Base-by-base conservation (phyloP, 805 yeast species). In the Nakazawaea populi region DNA sequence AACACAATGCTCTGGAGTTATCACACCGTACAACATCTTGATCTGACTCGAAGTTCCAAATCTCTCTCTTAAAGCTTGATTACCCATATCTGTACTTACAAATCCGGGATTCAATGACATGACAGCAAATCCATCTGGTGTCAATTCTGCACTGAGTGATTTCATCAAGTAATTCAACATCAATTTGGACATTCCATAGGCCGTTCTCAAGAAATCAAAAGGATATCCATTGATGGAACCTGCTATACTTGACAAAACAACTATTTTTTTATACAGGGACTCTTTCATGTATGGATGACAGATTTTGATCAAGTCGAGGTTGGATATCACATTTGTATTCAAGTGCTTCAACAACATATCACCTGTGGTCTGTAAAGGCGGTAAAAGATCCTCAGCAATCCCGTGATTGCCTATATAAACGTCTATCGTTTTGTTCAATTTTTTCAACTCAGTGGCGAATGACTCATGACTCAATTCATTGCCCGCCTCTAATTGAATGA, bases 41-140 rank as follows among this genome's bases (percentile, higher is more conserved):
- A 32, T 11, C 35, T 32, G 35, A 32, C 35, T 32, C 8, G 35
- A 32, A 32, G 35, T 32, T 32, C 35, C 35, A 32, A 32, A 32
- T 32, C 35, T 32, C 11, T 32, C 35, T 32, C 35, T 32, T 11
- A 32, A 32, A 11, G 42, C 53, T n/a, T 37, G 29, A 1, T 35
- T 47, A 4, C 60, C 64, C 65, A 64, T 60, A 45, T 70, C 73
- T 32, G 69, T 69, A 10, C 49, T 18, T 11, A 71, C 73, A 11
- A 60, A 36, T 39, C 76, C 75, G 0, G 76, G 76, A 49, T 67
- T 68, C 12, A 69, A n/a, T 8, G 70, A 54, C 27, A 68, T 54
- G 39, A 64, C 60, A 10, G 27, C 7, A 12, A 38, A 18, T 9
- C 58, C 61, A 0, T 47, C 40, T 14, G 49, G 51, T 9, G 35